Percentiles rank a stretch among this genome's conserved stretches.
Evolutionary conservation across 768 basidiomycete species (phyloP).

Genomic region (Leccinum aurantiacum): DNA sequence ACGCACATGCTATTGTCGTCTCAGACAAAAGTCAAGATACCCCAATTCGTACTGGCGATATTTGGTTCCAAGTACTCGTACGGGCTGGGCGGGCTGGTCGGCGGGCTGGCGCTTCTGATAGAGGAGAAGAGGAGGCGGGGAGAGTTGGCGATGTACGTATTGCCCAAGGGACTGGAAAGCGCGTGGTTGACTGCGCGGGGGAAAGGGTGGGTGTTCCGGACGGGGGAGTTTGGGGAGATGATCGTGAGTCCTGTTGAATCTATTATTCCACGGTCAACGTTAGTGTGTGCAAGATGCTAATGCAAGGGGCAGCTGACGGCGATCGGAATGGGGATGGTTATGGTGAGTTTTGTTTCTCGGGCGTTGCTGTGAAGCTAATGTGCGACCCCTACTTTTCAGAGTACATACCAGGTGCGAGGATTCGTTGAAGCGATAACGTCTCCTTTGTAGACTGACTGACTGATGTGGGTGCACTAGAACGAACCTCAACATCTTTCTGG

Average conservation of each 20-base stretch:
- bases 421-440: not conserved
- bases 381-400: conserved; percentile 39
- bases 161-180: conserved; percentile 89
- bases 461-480: conserved; percentile 34
- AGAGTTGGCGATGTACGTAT: conserved; percentile 89
- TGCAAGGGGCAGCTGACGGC: conserved; percentile 50
- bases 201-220: conserved; percentile 70
- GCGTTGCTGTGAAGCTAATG: conserved; percentile 7
- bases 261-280: not conserved
- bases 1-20: conserved; percentile 50
- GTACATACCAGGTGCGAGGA: conserved; percentile 67
- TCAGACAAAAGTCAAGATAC: conserved; percentile 37
- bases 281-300: conserved; percentile 13
- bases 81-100: conserved; percentile 69
- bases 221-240: conserved; percentile 67
- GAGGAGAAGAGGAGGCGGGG: conserved; percentile 87
- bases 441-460: conserved; percentile 1
- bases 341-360: conserved; percentile 48
- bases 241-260: conserved; percentile 43
- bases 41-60: conserved; percentile 49
- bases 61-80: conserved; percentile 70
- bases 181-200: conserved; percentile 82
- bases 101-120: conserved; percentile 78
- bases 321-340: conserved; percentile 88
- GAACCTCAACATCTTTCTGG: conserved; percentile 83